Evolutionary conservation across 2,329 filamentous ascomycete species (phyloP).

Genomic region (Fusarium cyanostomum): DNA sequence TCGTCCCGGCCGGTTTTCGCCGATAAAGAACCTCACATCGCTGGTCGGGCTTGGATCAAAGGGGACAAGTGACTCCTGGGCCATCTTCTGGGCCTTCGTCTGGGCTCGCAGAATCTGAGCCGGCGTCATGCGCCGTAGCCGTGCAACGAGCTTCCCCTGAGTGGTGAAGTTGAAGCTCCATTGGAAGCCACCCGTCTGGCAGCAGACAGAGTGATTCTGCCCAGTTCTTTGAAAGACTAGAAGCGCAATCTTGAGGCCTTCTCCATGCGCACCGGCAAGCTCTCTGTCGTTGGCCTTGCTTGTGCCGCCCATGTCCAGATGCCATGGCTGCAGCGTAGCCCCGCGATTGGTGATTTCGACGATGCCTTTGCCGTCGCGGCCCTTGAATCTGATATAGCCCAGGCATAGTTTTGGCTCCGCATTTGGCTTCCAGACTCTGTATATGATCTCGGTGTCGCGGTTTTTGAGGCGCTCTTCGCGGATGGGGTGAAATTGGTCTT

Average conservation of each 20-base stretch:
- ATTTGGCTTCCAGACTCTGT: conserved; percentile 26
- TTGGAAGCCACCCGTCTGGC: conserved; percentile 37
- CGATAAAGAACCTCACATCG: conserved; percentile 22
- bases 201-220: conserved; percentile 43
- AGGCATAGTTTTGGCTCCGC: conserved; percentile 30
- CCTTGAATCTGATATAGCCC: conserved; percentile 46
- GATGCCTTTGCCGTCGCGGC: conserved; percentile 32
- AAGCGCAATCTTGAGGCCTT: conserved; percentile 47
- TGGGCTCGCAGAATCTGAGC: neutral
- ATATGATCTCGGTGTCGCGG: conserved; percentile 41
- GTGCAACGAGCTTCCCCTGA: conserved; percentile 30
- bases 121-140: conserved; percentile 14
- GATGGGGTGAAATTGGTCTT: conserved; percentile 36
- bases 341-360: conserved; percentile 45
- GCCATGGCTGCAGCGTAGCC: conserved; percentile 43
- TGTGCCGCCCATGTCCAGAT: conserved; percentile 44
- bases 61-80: neutral
- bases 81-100: neutral
- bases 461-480: conserved; percentile 19
- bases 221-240: conserved; percentile 42
- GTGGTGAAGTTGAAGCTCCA: conserved; percentile 47
- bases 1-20: neutral
- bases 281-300: conserved; percentile 33
- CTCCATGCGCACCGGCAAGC: conserved; percentile 44
- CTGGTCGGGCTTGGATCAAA: neutral